A percentile compares a stretch with the other conserved stretches of the same genome.
Conservation (phyloP, 2,329 filamentous ascomycete genomes). For the Arthrobotrys sphaeroides region DNA sequence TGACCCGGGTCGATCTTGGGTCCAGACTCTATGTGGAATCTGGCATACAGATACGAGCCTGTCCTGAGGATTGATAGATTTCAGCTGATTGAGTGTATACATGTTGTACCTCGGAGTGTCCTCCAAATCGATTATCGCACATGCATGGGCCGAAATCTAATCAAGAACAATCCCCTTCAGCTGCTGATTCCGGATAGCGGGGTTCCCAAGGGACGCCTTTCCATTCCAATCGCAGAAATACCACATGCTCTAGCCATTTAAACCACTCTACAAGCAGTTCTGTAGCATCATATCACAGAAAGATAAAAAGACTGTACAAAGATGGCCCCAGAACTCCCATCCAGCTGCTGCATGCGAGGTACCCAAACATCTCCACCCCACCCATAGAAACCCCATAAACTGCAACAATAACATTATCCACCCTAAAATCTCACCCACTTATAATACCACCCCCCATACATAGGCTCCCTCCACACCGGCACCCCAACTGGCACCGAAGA, state of each 20-base stretch:
- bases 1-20: background rate
- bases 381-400: background rate
- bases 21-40: background rate
- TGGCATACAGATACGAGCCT: background rate
- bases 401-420: background rate
- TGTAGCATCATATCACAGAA: background rate
- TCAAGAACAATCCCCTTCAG: no score
- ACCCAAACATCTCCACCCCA: background rate
- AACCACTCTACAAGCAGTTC: background rate
- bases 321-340: constrained; percentile 38
- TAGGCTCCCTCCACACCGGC: constrained; percentile 64
- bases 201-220: background rate
- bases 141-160: background rate
- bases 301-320: no score
- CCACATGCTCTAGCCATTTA: background rate
- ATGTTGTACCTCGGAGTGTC: background rate
- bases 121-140: background rate
- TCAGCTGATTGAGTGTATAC: background rate
- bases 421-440: constrained; percentile 5
- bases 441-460: no score
- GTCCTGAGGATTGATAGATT: background rate
- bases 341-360: constrained; percentile 43
- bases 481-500: constrained; percentile 63
- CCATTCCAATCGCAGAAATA: constrained; percentile 10
- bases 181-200: constrained; percentile 1